phyloP scores from a whole-genome alignment of 495 filamentous ascomycete species.

The Coniosporium apollinis region DNA sequence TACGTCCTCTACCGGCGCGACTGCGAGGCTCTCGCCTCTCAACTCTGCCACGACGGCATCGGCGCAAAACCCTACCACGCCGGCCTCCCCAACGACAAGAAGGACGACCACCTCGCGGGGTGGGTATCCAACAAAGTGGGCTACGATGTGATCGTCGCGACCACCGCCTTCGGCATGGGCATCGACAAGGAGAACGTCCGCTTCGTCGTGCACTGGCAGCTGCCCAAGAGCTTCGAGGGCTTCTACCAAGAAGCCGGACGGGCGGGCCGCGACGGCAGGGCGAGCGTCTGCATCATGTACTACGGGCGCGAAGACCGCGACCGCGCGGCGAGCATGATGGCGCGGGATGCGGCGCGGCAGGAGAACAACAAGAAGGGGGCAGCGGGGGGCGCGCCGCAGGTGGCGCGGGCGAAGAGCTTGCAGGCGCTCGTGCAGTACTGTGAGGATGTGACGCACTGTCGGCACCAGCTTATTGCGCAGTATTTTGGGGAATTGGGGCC shows the following conservation, averaged over 20 bases:
- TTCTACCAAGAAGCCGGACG: conserved; percentile 93
- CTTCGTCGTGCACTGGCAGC: conserved; percentile 85
- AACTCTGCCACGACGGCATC: conserved; percentile 41
- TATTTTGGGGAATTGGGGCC: conserved; percentile 57
- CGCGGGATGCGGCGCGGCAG: conserved; percentile 9
- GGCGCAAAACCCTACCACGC: conserved; percentile 59
- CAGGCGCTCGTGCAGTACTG: conserved; percentile 55
- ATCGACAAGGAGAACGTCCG: conserved; percentile 90
- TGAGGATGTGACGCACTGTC: conserved; percentile 53
- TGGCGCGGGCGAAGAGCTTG: conserved; percentile 18
- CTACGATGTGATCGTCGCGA: conserved; percentile 86
- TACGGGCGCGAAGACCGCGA: conserved; percentile 75
- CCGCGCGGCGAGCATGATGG: conserved; percentile 35
- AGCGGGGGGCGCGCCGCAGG: conserved; percentile 25
- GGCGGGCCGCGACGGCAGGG: conserved; percentile 78
- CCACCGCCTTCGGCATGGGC: conserved; percentile 93
- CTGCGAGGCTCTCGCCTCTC: conserved; percentile 55
- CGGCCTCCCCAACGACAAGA: conserved; percentile 40
- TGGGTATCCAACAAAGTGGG: conserved; percentile 62
- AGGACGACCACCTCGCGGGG: conserved; percentile 44
- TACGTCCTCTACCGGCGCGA: conserved; percentile 69
- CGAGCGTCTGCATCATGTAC: conserved; percentile 71
- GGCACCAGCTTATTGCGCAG: conserved; percentile 58
- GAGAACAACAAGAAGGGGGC: conserved; percentile 8
- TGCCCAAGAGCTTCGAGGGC: conserved; percentile 84